phyloP scores from a whole-genome alignment of 2,329 filamentous ascomycete genomes.

The Didymella lethalis region DNA sequence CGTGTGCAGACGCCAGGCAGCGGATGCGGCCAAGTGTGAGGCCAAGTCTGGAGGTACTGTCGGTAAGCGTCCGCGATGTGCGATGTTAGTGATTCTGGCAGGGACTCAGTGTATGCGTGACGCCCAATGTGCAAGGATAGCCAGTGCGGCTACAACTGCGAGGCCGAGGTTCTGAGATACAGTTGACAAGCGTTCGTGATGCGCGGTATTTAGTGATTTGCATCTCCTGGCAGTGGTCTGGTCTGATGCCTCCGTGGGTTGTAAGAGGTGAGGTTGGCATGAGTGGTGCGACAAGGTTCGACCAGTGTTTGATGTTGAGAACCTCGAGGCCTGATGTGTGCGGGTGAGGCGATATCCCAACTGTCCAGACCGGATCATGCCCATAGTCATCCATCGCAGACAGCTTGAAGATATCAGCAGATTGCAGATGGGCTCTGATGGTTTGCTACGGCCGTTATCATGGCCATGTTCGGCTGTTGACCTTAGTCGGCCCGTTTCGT shows the following conservation, averaged over 20 bases:
- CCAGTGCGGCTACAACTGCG: neutral
- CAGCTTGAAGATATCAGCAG: neutral
- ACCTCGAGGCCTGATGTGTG: neutral
- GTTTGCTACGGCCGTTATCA: neutral
- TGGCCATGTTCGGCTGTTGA: neutral
- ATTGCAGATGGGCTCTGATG: neutral
- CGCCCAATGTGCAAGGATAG: no score
- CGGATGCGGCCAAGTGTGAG: no score
- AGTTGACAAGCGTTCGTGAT: neutral
- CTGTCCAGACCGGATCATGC: slow-evolving; percentile 5
- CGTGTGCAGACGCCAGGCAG: no score
- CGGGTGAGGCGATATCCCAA: neutral
- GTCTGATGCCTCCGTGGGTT: neutral
- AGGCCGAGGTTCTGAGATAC: neutral
- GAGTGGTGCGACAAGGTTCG: slow-evolving; percentile 6
- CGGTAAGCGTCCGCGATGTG: no score
- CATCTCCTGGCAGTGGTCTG: neutral
- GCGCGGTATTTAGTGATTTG: neutral
- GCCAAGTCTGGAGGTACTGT: no score
- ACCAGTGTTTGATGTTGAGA: slow-evolving; percentile 11
- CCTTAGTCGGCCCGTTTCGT: slow-evolving; percentile 5
- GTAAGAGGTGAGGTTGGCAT: slow-evolving; percentile 13
- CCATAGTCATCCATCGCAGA: neutral
- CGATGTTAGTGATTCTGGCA: no score
- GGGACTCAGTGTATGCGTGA: no score